Evolutionary conservation across 2,329 filamentous ascomycete genomes (phyloP).

Genomic region (Fonsecaea pedrosoi): DNA sequence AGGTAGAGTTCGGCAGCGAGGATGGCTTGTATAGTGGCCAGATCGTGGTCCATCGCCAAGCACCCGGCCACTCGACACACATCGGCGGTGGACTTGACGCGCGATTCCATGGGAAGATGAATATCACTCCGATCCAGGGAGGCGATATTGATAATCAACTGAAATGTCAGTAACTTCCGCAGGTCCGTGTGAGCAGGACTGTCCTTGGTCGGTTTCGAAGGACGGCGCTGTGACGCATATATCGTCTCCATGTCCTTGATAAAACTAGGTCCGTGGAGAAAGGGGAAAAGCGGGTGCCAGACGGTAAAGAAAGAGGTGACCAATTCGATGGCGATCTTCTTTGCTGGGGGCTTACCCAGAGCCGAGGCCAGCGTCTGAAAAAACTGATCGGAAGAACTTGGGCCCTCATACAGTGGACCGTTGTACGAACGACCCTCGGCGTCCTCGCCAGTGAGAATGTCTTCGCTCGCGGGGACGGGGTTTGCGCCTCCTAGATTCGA

Average conservation of each 20-base stretch:
- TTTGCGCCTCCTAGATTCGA: constrained; percentile 33
- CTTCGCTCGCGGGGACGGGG: constrained; percentile 40
- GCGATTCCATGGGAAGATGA: constrained; percentile 45
- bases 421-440: constrained; percentile 39
- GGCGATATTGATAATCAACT: constrained; percentile 60
- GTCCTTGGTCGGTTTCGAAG: constrained; percentile 42
- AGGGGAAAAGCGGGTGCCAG: constrained; percentile 62
- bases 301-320: constrained; percentile 59
- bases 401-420: constrained; percentile 36
- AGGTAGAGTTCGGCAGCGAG: constrained; percentile 59
- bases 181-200: constrained; percentile 36
- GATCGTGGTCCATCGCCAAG: constrained; percentile 38
- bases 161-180: constrained; percentile 52
- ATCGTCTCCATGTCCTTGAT: constrained; percentile 54
- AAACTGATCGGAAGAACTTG: constrained; percentile 38
- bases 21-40: constrained; percentile 57
- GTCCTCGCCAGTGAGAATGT: constrained; percentile 41
- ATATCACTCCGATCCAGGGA: constrained; percentile 45
- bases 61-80: constrained; percentile 42
- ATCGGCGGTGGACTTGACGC: constrained; percentile 49
- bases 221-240: constrained; percentile 44
- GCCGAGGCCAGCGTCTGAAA: constrained; percentile 43
- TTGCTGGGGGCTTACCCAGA: constrained; percentile 39
- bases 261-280: constrained; percentile 59
- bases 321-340: constrained; percentile 49